phyloP scores from a whole-genome alignment of 1,139 yeast species.

The Magnusiomyces tetraspermus region DNA sequence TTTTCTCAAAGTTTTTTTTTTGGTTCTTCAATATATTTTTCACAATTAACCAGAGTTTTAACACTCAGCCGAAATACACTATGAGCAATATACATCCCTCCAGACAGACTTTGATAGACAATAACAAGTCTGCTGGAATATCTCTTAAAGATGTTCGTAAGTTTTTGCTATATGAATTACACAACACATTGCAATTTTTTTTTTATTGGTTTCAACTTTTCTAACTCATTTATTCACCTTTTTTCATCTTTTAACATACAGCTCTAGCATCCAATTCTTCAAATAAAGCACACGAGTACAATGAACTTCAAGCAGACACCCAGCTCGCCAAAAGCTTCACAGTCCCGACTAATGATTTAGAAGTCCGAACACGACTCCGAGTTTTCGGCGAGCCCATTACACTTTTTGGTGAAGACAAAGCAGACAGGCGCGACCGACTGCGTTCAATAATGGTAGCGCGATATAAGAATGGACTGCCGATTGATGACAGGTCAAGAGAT shows the following conservation, averaged over 20 bases:
- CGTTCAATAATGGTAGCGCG: conserved; percentile 32
- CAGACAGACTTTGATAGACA: not conserved
- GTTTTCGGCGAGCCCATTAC: conserved; percentile 52
- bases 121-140: not conserved
- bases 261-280: conserved; percentile 12
- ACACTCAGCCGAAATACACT: too few relatives aligned
- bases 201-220: not conserved
- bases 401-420: conserved; percentile 50
- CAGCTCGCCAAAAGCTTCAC: conserved; percentile 23
- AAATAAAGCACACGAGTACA: conserved; percentile 19
- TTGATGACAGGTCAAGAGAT: conserved; percentile 19
- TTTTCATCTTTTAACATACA: not conserved
- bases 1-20: too few relatives aligned
- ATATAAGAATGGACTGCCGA: conserved; percentile 19
- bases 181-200: too few relatives aligned
- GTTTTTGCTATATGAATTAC: too few relatives aligned
- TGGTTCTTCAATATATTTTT: too few relatives aligned
- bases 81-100: not conserved
- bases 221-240: not conserved
- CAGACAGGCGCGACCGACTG: conserved; percentile 53
- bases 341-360: conserved; percentile 57
- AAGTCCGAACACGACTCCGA: conserved; percentile 44
- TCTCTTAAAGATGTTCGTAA: not conserved
- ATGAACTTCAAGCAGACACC: conserved; percentile 22
- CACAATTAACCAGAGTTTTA: not conserved